Evolutionary conservation across 352 stramenopile species (phyloP).

Genomic region (Globisporangium cystogenes): DNA sequence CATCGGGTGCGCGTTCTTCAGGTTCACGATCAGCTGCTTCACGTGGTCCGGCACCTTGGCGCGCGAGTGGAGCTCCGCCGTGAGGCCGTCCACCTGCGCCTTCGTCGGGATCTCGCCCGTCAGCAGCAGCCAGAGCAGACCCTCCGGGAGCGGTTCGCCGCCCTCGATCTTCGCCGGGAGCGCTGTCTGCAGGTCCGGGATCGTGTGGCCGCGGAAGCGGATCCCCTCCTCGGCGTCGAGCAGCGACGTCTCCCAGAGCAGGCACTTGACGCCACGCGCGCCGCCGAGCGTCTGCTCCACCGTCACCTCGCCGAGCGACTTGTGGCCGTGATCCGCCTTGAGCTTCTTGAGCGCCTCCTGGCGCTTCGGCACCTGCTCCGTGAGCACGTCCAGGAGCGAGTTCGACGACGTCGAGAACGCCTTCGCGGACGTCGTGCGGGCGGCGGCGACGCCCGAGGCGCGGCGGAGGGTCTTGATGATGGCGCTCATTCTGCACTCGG

Average conservation of each 20-base stretch:
- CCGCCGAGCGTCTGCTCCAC: conserved; percentile 97
- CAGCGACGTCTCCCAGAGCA: conserved; percentile 98
- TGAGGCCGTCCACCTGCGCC: conserved; percentile 94
- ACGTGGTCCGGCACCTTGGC: conserved; percentile 95
- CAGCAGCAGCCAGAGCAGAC: conserved; percentile 96
- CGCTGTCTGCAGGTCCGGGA: conserved; percentile 97
- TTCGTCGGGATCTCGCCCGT: conserved; percentile 97
- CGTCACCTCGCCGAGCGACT: conserved; percentile 91
- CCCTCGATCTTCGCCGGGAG: conserved; percentile 90
- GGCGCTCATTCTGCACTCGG: conserved; percentile 37
- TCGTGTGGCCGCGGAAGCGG: conserved; percentile 98
- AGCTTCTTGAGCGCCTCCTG: conserved; percentile 93
- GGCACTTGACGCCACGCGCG: conserved; percentile 96
- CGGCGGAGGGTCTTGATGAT: conserved; percentile 66
- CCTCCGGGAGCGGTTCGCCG: conserved; percentile 96
- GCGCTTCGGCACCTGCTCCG: conserved; percentile 87
- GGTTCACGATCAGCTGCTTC: conserved; percentile 91
- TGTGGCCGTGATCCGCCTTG: conserved; percentile 92
- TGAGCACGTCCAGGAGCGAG: conserved; percentile 82
- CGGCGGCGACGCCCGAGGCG: conserved; percentile 30
- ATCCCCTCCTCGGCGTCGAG: conserved; percentile 96
- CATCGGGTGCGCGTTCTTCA: conserved; percentile 99
- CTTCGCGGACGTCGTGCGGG: conserved; percentile 37
- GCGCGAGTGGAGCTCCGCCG: conserved; percentile 93
- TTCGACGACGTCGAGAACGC: conserved; percentile 59